Base-by-base conservation (phyloP, 805 yeast genomes). In the Cyberlindnera petersonii region DNA sequence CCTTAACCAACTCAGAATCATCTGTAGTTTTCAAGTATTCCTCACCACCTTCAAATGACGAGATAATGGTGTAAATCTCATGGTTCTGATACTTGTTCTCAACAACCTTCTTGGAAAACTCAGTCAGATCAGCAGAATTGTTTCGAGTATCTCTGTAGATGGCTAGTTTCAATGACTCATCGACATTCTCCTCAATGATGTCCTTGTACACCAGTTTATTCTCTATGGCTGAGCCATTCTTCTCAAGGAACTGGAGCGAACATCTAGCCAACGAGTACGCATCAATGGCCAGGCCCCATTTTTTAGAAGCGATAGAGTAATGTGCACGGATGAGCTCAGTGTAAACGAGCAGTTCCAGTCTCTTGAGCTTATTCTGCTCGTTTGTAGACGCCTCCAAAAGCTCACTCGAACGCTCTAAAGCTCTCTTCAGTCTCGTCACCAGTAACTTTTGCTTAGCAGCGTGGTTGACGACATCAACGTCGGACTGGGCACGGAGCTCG, bases 401-500 rank as follows among this genome's bases (percentile, higher is more conserved):
- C 22, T 66, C 66, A 28, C 63, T 57, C 16, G 72, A 60, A 36
- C 67, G 67, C 33, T 61, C 59, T 21, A 71, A 59, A 2, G 91
- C 77, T 59, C 75, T 81, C 55, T 81, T 86, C 44, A 83, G 72
- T 59, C 85, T 84, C 20, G 88, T 74, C 9, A 69, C 55, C 50
- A 83, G 63, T 43, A 80, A 73, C 39, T 72, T 72, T n/a, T 72
- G 66, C 46, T 59, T 57, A 56, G 48, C 65, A 31, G 41, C 56
- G 16, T 33, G 24, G 32, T 36, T 30, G 24, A 62, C 17, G 26
- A 8, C 10, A 71, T 74, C 72, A 28, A 77, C 69, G 44, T 77
- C 86, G 44, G 77, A 59, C 33, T 71, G 59, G 9, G 72, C 62
- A 43, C 75, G 74, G 37, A 79, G 68, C 59, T 82, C 88, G 58